Conservation (phyloP, 805 yeast genomes). For the Ogataea pilisensis region DNA sequence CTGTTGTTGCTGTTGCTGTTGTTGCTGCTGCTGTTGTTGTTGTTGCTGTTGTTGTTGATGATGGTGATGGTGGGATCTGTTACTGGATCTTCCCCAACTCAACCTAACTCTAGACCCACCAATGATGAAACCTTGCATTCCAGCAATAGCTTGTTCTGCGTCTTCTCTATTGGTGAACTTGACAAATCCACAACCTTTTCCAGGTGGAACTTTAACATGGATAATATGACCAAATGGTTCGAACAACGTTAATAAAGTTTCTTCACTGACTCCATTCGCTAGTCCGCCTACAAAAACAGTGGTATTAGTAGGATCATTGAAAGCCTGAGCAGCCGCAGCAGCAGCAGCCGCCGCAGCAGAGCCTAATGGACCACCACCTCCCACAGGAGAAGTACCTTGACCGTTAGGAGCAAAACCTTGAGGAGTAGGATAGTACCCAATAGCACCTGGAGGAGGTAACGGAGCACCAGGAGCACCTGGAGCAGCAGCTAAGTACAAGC, state of each 20-base stretch:
- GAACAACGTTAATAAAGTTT: slow-evolving; percentile 55
- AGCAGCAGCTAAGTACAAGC: slow-evolving; percentile 19
- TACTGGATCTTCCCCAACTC: slow-evolving; percentile 65
- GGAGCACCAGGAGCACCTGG: slow-evolving; percentile 12
- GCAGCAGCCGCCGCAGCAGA: slow-evolving; percentile 4
- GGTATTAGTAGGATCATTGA: slow-evolving; percentile 65
- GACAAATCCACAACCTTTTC: slow-evolving; percentile 78
- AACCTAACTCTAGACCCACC: slow-evolving; percentile 71
- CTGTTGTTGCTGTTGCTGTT: slow-evolving; percentile 9
- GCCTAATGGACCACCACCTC: slow-evolving; percentile 4
- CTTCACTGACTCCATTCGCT: slow-evolving; percentile 59
- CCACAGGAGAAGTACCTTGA: slow-evolving; percentile 5
- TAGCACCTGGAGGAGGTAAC: slow-evolving; percentile 17
- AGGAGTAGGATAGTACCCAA: slow-evolving; percentile 23
- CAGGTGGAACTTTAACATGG: slow-evolving; percentile 71
- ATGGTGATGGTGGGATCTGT: slow-evolving; percentile 16
- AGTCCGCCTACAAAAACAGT: slow-evolving; percentile 69
- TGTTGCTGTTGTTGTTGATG: slow-evolving; percentile 10
- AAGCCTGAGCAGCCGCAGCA: slow-evolving; percentile 22
- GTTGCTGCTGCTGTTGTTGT: slow-evolving; percentile 11
- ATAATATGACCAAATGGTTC: slow-evolving; percentile 69
- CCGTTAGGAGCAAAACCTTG: slow-evolving; percentile 16
- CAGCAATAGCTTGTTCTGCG: slow-evolving; percentile 73
- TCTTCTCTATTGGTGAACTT: slow-evolving; percentile 62
- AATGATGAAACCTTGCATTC: slow-evolving; percentile 74